Percentiles rank a stretch among this genome's conserved stretches.
phyloP scores from a whole-genome alignment of 2,329 filamentous ascomycete species.

The Alternaria sp. region DNA sequence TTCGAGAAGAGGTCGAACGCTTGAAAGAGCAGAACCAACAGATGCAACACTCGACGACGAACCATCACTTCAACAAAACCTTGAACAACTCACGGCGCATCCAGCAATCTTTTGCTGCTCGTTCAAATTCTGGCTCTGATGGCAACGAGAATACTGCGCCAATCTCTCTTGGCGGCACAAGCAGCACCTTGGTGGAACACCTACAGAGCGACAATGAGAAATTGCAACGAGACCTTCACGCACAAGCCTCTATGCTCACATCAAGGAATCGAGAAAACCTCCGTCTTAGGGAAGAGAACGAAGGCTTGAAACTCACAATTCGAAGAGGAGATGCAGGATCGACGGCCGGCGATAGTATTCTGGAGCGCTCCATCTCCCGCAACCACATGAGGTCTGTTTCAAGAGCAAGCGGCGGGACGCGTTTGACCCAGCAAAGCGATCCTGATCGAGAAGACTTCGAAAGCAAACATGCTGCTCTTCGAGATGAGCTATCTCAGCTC shows the following conservation, averaged over 20 bases:
- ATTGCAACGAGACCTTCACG: constrained; percentile 88
- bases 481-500: constrained; percentile 85
- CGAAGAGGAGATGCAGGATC: constrained; percentile 72
- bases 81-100: constrained; percentile 53
- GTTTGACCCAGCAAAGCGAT: constrained; percentile 73
- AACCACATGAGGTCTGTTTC: constrained; percentile 79
- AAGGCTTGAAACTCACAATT: constrained; percentile 90
- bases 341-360: constrained; percentile 82
- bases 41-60: constrained; percentile 45
- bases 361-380: constrained; percentile 92
- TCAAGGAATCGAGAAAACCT: constrained; percentile 96
- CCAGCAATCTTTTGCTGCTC: constrained; percentile 48
- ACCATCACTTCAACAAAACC: constrained; percentile 48
- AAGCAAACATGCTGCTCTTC: constrained; percentile 79
- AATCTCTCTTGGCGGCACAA: constrained; percentile 52
- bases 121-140: constrained; percentile 53
- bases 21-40: constrained; percentile 60
- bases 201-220: constrained; percentile 93
- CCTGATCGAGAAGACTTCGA: constrained; percentile 80
- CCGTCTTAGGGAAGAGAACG: constrained; percentile 93
- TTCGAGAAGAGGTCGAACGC: constrained; percentile 85
- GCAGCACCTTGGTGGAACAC: constrained; percentile 82
- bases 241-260: constrained; percentile 96
- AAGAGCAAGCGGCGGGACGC: constrained; percentile 66
- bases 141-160: constrained; percentile 43